These are phyloP conservation scores for Colletotrichum cuscutae DNA, from an alignment of 2,329 filamentous ascomycete genomes.

Conservation along the genomic window DNA sequence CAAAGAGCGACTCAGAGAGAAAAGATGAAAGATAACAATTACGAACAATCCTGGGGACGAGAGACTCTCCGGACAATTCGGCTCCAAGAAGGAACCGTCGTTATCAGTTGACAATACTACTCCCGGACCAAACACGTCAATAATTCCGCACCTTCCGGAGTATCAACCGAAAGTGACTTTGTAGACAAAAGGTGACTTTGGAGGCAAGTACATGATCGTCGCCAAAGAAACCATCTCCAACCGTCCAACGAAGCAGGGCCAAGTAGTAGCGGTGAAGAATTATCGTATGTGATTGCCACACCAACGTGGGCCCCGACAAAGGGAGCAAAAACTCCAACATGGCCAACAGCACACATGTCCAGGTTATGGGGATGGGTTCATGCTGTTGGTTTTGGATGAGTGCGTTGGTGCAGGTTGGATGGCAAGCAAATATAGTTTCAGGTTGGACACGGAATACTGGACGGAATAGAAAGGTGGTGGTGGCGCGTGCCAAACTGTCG, in stretches of 20 bases:
- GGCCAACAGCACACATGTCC: no score
- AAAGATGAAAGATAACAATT: no score
- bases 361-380: no score
- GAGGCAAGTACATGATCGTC: background rate
- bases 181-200: background rate
- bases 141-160: background rate
- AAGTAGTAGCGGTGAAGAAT: background rate
- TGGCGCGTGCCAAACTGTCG: background rate
- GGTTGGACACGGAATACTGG: no score
- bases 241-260: background rate
- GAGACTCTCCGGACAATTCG: background rate
- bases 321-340: no score
- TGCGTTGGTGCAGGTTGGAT: background rate
- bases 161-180: no score
- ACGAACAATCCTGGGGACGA: background rate
- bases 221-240: background rate
- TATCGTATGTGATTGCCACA: background rate
- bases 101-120: no score
- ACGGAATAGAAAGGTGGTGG: background rate
- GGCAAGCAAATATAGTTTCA: background rate
- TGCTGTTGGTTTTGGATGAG: no score
- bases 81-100: no score
- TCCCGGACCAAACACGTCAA: background rate
- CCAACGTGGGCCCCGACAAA: background rate
- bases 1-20: no score